A percentile compares a stretch with the other conserved stretches of the same genome.
phyloP scores from a whole-genome alignment of 768 basidiomycete genomes.

The Filobasidium floriforme region DNA sequence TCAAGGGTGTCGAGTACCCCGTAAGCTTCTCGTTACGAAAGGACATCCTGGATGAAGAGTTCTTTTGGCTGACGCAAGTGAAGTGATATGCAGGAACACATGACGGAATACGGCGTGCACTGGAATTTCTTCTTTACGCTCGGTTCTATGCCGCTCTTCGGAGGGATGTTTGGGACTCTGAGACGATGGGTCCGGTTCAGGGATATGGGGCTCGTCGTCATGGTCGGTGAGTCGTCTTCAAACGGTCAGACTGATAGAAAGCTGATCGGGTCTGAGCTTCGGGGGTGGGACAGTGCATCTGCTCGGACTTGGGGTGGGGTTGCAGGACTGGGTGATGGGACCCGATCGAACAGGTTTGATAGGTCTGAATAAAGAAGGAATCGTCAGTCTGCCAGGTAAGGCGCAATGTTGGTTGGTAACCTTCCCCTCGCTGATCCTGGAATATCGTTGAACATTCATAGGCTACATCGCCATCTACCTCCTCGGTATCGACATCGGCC shows the following conservation, averaged over 20 bases:
- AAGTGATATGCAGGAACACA: conserved; percentile 65
- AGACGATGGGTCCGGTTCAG: conserved; percentile 56
- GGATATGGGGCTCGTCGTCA: conserved; percentile 57
- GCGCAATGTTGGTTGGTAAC: neutral
- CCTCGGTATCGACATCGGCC: conserved; percentile 73
- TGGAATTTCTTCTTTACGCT: conserved; percentile 99
- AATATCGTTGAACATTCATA: conserved; percentile 28
- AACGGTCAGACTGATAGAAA: neutral
- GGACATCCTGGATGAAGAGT: too few species aligned
- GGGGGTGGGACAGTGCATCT: conserved; percentile 64
- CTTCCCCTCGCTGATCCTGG: conserved; percentile 1
- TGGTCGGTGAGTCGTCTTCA: conserved; percentile 44
- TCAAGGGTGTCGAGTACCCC: conserved; percentile 91
- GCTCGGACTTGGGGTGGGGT: conserved; percentile 52
- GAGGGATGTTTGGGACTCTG: conserved; percentile 63
- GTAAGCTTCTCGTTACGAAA: conserved; percentile 52
- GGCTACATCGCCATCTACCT: conserved; percentile 88
- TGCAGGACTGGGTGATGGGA: conserved; percentile 61
- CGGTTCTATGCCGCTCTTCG: conserved; percentile 66
- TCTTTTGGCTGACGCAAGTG: neutral
- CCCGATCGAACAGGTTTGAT: conserved; percentile 60
- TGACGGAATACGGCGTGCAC: conserved; percentile 89
- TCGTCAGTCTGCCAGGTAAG: conserved; percentile 69
- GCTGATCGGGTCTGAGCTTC: neutral
- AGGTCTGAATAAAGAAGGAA: conserved; percentile 83